These are phyloP conservation scores for Liquidambar formosana DNA, from an alignment of 164 flowering plant genomes.

Conservation along the genomic window DNA sequence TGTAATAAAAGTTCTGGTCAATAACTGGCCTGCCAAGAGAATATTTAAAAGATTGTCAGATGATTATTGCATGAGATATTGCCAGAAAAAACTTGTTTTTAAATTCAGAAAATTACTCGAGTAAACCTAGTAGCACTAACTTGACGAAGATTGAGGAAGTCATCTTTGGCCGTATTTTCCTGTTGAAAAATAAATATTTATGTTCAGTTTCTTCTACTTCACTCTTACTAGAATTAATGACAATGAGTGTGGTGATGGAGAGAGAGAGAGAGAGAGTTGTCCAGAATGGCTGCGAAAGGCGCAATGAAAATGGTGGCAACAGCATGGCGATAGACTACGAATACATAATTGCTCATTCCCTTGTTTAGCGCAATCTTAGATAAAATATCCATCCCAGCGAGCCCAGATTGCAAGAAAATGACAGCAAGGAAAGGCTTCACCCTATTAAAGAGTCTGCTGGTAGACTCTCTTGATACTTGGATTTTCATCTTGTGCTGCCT, in stretches of 20 bases:
- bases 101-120: slow-evolving; percentile 45
- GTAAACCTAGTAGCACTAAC: slow-evolving; percentile 45
- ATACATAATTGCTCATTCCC: slow-evolving; percentile 70
- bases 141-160: slow-evolving; percentile 50
- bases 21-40: slow-evolving; percentile 60
- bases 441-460: slow-evolving; percentile 6
- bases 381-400: slow-evolving; percentile 74
- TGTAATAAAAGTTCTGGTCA: slow-evolving; percentile 66
- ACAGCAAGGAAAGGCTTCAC: slow-evolving; percentile 61
- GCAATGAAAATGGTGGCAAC: slow-evolving; percentile 56
- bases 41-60: not conserved
- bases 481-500: not conserved
- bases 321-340: slow-evolving; percentile 66
- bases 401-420: slow-evolving; percentile 55
- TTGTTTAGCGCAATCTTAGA: slow-evolving; percentile 61
- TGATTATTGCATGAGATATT: not conserved
- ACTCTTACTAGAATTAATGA: not conserved
- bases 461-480: not conserved
- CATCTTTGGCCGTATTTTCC: slow-evolving; percentile 67
- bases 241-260: slow-evolving; percentile 4
- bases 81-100: not conserved
- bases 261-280: slow-evolving; percentile 43
- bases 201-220: not conserved
- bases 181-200: slow-evolving; percentile 20
- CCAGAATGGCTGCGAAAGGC: slow-evolving; percentile 61